These are phyloP conservation scores for Xylariaceae sp. DNA, from an alignment of 2,329 filamentous ascomycete species.

Conservation along the genomic window DNA sequence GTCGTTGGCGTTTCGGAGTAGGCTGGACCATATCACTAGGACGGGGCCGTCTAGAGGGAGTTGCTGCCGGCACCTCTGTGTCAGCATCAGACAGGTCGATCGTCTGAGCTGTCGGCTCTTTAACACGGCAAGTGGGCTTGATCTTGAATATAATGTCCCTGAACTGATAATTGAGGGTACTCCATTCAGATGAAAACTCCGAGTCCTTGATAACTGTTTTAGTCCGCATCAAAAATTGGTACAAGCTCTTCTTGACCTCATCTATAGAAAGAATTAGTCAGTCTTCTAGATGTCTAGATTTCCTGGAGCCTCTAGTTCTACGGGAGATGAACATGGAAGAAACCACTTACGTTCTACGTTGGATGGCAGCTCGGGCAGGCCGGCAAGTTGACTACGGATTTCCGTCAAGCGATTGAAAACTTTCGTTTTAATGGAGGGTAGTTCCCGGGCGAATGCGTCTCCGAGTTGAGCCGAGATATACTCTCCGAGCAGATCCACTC, in stretches of 20 bases:
- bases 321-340: background rate
- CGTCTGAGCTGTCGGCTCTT: constrained; percentile 23
- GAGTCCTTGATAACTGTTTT: constrained; percentile 48
- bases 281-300: background rate
- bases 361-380: constrained; percentile 60
- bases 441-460: constrained; percentile 47
- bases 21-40: constrained; percentile 30
- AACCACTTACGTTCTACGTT: constrained; percentile 50
- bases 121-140: constrained; percentile 32
- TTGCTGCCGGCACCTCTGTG: constrained; percentile 23
- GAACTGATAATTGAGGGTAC: constrained; percentile 31
- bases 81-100: constrained; percentile 30
- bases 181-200: constrained; percentile 35
- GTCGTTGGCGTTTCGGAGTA: constrained; percentile 26
- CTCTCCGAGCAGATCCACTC: constrained; percentile 47
- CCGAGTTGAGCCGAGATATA: constrained; percentile 50
- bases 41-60: constrained; percentile 26
- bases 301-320: background rate
- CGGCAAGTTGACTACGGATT: constrained; percentile 50
- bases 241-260: constrained; percentile 56
- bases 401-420: constrained; percentile 42
- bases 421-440: constrained; percentile 52
- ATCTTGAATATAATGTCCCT: constrained; percentile 30
- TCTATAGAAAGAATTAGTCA: constrained; percentile 26
- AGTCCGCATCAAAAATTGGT: constrained; percentile 50